Base-by-base conservation (phyloP, 2,329 filamentous ascomycete genomes). In the Macrophomina pseudophaseolina region DNA sequence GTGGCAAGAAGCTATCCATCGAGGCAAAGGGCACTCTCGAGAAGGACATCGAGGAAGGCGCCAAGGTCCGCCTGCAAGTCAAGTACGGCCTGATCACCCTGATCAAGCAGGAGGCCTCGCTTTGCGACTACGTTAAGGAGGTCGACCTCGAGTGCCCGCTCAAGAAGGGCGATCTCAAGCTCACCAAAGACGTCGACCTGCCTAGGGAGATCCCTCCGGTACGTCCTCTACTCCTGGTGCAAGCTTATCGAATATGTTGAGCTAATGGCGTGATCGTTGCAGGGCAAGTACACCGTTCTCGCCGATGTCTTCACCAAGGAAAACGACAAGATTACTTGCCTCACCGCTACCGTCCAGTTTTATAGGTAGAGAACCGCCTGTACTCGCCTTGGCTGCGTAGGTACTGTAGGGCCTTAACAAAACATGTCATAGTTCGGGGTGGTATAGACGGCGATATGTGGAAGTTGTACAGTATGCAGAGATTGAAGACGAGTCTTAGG, bases 1-100 rank as follows among this genome's bases (percentile, higher is more conserved):
- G 95, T 76, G 95, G 94, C 73, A 72, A 88, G 73, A 87, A 86
- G 23, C 89, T 99, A 64, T 83, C 85, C 67, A 97, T 99, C 82
- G 87, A 88, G 70, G 95, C 94, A 54, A 84, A 82, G 38, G 95
- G 94, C 66, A 87, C 82, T n/a, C 86, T 98, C 70, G 86, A 85
- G 72, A 81, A 96, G 74, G 80, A 85, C 62, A 88, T 99, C 70
- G 86, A 88, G 65, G 78, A 93, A 67, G 94, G 93, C 67, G 92
- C 94, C 68, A 92, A 91, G 73, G 90, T 97, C 69, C 84, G 90
- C 56, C 79, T 99, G 48, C 86, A 89, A 71, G 94, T 99, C 81
- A 97, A 97, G 82, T 97, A 97, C 79, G 94, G 94, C 68, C 85
- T 97, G 71, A 97, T 99, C 79, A 91, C 89, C 65, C 87, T 99